Conservation (phyloP, 768 basidiomycete species). For the Tulasnella sp. region DNA sequence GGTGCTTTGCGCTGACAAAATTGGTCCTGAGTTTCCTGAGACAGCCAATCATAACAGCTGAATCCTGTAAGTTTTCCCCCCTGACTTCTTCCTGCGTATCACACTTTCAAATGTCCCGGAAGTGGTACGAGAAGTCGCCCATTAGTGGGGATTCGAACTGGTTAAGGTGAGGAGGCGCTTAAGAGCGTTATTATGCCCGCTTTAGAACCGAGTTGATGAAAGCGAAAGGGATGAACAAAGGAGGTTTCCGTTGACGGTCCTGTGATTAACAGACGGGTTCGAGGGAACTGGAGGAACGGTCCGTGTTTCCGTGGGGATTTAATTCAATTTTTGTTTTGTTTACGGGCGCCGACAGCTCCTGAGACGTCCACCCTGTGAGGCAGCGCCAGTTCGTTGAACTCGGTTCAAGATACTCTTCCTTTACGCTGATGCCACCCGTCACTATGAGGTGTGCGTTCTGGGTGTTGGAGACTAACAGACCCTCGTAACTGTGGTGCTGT, state of each 20-base stretch:
- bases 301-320: neutral
- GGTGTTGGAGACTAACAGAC: neutral
- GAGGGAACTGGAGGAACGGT: neutral
- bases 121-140: neutral
- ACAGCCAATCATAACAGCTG: no score
- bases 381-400: neutral
- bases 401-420: neutral
- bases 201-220: neutral
- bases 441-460: neutral
- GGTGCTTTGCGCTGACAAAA: no score
- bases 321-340: neutral
- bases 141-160: neutral
- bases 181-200: neutral
- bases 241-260: neutral
- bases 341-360: neutral
- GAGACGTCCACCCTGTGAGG: neutral
- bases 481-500: neutral
- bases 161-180: slow-evolving; percentile 1
- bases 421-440: neutral
- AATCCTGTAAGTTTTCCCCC: no score
- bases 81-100: no score
- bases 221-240: neutral
- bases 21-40: no score
- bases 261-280: neutral
- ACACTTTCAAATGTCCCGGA: no score